Evolutionary conservation across 352 stramenopile species (phyloP), one percentile per base, ranked within the genome.

Genomic region (Pythium periplocum): DNA sequence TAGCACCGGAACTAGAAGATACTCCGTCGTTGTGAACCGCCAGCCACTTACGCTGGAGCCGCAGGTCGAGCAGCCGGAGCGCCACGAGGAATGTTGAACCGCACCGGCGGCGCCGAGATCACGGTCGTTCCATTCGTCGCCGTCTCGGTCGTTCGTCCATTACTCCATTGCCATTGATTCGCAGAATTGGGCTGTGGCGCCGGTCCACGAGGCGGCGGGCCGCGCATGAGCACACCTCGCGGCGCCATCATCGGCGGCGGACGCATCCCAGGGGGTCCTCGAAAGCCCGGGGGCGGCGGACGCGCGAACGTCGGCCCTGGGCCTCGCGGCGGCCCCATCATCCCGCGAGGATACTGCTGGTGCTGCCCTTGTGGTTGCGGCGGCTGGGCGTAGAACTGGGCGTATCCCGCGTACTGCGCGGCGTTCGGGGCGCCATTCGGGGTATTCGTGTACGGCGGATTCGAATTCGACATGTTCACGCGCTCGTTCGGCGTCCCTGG

Each of bases 81-180:
- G 6, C 52, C 52, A 36, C 58, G 59, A 1, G 57, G 54, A 11
- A 71, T 66, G 30, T 69, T 73, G 35, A 88, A 82, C n/a, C 69
- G 71, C 41, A 86, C 69, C 26, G 72, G 73, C 9, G 78, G 63
- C 6, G 56, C 50, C 2, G 61, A 64, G 1, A 60, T 58, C n/a
- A 65, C 49, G n/a, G 55, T 51, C n/a, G 58, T 53, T 26, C 48
- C 37, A 30, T 54, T 30, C 11, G 54, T 44, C 4, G 40, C 4
- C 6, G n/a, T 42, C 36, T 63, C 51, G 4, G 35, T 51, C 37
- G 39, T 69, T 9, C 46, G 59, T 30, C 77, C 78, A 30, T 70
- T 88, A 8, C 71, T 71, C 81, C 83, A 92, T 37, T 89, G 78
- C 83, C 83, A 92, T 48, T 81, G 69, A 38, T 50, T 53, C 11